These are phyloP conservation scores for Diaporthe capsici DNA, from an alignment of 2,329 filamentous ascomycete genomes.

Conservation along the genomic window DNA sequence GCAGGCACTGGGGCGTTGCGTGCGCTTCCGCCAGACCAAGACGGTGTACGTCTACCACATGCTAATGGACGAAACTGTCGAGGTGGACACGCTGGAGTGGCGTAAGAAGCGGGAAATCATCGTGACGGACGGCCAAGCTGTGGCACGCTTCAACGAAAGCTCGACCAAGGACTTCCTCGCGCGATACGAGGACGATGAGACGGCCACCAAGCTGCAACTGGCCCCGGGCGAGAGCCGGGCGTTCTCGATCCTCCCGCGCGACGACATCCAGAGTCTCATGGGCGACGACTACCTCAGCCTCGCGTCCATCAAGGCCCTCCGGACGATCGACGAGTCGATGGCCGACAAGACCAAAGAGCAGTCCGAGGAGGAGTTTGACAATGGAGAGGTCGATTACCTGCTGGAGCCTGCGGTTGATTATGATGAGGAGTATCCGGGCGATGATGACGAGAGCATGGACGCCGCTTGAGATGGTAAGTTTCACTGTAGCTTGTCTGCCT, in stretches of 20 bases:
- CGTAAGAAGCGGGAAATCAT: slow-evolving; percentile 39
- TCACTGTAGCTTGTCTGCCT: not conserved
- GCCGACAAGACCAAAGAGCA: not conserved
- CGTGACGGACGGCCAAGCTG: slow-evolving; percentile 5
- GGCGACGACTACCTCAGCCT: slow-evolving; percentile 38
- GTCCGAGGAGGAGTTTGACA: not conserved
- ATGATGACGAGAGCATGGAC: not conserved
- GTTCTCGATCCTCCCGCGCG: slow-evolving; percentile 30
- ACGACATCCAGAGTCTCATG: slow-evolving; percentile 40
- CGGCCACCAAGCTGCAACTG: not conserved
- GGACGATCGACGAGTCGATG: slow-evolving; percentile 3
- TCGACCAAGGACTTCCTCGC: slow-evolving; percentile 31
- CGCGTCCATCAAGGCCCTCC: slow-evolving; percentile 17
- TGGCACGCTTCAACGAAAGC: slow-evolving; percentile 35
- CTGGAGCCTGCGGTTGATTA: not conserved
- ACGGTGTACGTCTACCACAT: slow-evolving; percentile 57
- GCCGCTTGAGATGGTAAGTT: not conserved
- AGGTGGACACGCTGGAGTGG: slow-evolving; percentile 55
- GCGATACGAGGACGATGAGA: slow-evolving; percentile 16
- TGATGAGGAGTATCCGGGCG: not conserved
- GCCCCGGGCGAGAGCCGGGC: not conserved
- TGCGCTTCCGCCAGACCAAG: slow-evolving; percentile 57
- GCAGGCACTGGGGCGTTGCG: slow-evolving; percentile 57
- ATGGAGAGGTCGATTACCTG: not conserved
- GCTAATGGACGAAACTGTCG: slow-evolving; percentile 54